Conservation (phyloP, 2,329 filamentous ascomycete genomes). For the Trichoderma cornu-damae region DNA sequence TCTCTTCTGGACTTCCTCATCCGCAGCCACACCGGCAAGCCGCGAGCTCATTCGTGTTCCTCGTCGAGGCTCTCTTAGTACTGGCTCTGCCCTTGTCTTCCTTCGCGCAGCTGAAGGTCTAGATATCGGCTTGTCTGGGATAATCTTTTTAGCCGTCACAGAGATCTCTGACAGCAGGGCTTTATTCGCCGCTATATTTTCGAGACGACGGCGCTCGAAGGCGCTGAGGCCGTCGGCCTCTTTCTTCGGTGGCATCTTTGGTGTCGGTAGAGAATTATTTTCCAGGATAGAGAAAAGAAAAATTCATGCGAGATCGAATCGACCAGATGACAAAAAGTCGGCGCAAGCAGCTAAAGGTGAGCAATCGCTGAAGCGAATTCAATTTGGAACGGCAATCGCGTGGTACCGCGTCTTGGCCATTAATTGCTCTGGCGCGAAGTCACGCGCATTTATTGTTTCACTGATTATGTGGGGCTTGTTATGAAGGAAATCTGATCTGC, state of each 20-base stretch:
- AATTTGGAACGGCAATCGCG: conserved; percentile 3
- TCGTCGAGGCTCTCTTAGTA: conserved; percentile 44
- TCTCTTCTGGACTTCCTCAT: conserved; percentile 43
- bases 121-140: conserved; percentile 50
- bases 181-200: conserved; percentile 83
- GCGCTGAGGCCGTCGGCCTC: conserved; percentile 59
- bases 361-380: background rate
- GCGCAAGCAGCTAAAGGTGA: conserved; percentile 8
- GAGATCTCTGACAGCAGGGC: conserved; percentile 73
- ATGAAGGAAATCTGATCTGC: too few species aligned
- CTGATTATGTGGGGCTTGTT: background rate
- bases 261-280: background rate
- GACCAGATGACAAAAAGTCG: background rate
- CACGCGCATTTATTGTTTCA: conserved; percentile 25
- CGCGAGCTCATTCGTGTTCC: conserved; percentile 55
- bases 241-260: conserved; percentile 42
- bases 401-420: conserved; percentile 21
- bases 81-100: conserved; percentile 35
- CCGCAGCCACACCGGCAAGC: conserved; percentile 50
- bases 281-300: background rate
- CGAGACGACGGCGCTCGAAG: conserved; percentile 77
- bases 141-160: conserved; percentile 62
- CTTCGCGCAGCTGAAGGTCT: conserved; percentile 38
- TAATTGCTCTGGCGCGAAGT: conserved; percentile 31
- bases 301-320: background rate